Evolutionary conservation across 345 rosid genomes (phyloP).

Genomic region (Balakata baccata): DNA sequence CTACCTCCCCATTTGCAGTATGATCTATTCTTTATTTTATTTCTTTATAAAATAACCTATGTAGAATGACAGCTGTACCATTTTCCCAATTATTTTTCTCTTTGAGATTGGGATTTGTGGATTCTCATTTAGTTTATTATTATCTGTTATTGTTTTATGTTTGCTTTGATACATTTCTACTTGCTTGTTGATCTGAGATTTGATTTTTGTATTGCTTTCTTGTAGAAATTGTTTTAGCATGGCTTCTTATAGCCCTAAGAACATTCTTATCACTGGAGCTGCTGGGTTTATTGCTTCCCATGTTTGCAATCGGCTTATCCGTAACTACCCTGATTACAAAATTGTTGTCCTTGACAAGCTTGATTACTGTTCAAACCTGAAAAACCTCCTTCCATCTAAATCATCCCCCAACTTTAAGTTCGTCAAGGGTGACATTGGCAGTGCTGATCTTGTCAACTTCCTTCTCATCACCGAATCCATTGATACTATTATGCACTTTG

Average conservation of each 20-base stretch:
- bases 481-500: slow-evolving; percentile 91
- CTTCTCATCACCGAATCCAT: slow-evolving; percentile 81
- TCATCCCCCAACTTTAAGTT: slow-evolving; percentile 74
- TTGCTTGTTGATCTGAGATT: background rate
- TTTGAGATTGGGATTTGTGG: background rate
- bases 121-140: background rate
- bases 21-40: slow-evolving; percentile 2
- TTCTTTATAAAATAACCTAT: background rate
- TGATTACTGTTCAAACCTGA: slow-evolving; percentile 81
- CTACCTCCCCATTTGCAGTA: background rate
- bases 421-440: slow-evolving; percentile 78
- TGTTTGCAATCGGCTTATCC: slow-evolving; percentile 68
- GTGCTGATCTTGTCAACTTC: slow-evolving; percentile 87
- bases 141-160: background rate
- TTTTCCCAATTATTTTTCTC: background rate
- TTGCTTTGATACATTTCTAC: background rate
- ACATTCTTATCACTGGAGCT: slow-evolving; percentile 84
- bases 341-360: slow-evolving; percentile 87
- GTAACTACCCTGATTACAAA: slow-evolving; percentile 76
- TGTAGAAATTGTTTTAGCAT: slow-evolving; percentile 24
- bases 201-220: background rate
- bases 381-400: slow-evolving; percentile 65
- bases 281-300: slow-evolving; percentile 88
- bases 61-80: background rate
- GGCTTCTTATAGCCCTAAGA: slow-evolving; percentile 59